phyloP scores from a whole-genome alignment of 139 green algal genomes.

The Zygnema cylindricum region DNA sequence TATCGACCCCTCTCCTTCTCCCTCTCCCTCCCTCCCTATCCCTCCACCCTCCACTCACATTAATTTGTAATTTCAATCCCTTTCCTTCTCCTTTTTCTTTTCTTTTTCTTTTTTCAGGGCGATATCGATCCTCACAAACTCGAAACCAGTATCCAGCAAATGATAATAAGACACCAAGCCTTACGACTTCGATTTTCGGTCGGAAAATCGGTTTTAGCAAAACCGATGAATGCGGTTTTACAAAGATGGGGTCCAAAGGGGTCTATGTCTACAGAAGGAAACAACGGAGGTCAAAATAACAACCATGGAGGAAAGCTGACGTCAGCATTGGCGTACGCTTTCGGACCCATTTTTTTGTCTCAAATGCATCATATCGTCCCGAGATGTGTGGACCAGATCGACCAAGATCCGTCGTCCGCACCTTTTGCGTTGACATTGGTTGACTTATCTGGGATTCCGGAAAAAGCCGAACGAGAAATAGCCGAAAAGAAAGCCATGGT shows the following conservation, averaged over 20 bases:
- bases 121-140: not conserved
- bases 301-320: not conserved
- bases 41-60: too few relatives aligned
- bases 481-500: not conserved
- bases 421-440: constrained; percentile 5
- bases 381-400: constrained; percentile 19
- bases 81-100: too few relatives aligned
- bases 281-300: too few relatives aligned
- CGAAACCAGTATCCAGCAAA: not conserved
- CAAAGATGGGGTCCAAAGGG: not conserved
- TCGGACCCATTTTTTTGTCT: constrained; percentile 15
- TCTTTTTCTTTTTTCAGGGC: not conserved
- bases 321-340: constrained; percentile 4
- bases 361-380: constrained; percentile 13
- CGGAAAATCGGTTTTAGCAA: not conserved
- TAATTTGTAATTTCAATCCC: too few relatives aligned
- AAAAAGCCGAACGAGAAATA: not conserved
- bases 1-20: too few relatives aligned
- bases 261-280: not conserved
- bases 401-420: not conserved
- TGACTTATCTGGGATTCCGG: not conserved
- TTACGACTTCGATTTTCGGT: constrained; percentile 25
- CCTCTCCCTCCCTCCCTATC: too few relatives aligned
- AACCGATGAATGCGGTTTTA: not conserved
- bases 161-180: not conserved